Percentiles rank a stretch among this genome's conserved stretches.
phyloP scores from a whole-genome alignment of 306 rosid species.

The Ceratonia siliqua region DNA sequence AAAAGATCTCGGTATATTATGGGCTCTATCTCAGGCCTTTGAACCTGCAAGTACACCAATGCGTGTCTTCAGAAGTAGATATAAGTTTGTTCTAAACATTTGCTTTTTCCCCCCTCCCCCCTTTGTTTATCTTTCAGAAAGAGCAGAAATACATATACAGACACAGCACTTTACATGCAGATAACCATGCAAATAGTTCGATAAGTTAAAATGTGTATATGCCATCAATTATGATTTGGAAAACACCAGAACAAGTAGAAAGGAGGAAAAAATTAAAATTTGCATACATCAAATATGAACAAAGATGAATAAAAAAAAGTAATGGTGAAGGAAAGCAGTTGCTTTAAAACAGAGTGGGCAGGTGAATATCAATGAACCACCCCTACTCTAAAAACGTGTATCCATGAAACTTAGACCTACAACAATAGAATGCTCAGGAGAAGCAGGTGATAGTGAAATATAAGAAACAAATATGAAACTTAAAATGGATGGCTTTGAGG shows the following conservation, averaged over 20 bases:
- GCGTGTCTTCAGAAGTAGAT: slow-evolving; percentile 20
- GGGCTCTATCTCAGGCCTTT: slow-evolving; percentile 94
- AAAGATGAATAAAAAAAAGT: neutral
- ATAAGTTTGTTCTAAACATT: slow-evolving; percentile 6
- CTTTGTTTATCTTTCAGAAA: slow-evolving; percentile 27
- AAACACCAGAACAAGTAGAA: neutral
- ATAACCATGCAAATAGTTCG: slow-evolving; percentile 7
- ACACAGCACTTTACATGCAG: slow-evolving; percentile 22
- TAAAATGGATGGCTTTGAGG: neutral
- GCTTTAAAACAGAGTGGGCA: slow-evolving; percentile 12
- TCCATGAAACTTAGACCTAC: neutral
- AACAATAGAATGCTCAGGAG: slow-evolving; percentile 6
- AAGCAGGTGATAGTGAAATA: neutral
- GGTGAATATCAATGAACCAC: slow-evolving; percentile 3
- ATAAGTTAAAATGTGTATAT: slow-evolving; percentile 10
- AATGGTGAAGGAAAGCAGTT: neutral
- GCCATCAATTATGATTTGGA: slow-evolving; percentile 2
- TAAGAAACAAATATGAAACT: slow-evolving; percentile 18
- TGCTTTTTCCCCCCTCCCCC: neutral
- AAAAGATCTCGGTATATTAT: slow-evolving; percentile 93
- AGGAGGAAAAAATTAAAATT: neutral
- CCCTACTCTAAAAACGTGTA: neutral
- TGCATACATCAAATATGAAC: neutral
- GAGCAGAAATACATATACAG: neutral
- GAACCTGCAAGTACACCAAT: slow-evolving; percentile 63